Evolutionary conservation across 208 protist species (phyloP).

Genomic region (Leishmania martiniquensis): DNA sequence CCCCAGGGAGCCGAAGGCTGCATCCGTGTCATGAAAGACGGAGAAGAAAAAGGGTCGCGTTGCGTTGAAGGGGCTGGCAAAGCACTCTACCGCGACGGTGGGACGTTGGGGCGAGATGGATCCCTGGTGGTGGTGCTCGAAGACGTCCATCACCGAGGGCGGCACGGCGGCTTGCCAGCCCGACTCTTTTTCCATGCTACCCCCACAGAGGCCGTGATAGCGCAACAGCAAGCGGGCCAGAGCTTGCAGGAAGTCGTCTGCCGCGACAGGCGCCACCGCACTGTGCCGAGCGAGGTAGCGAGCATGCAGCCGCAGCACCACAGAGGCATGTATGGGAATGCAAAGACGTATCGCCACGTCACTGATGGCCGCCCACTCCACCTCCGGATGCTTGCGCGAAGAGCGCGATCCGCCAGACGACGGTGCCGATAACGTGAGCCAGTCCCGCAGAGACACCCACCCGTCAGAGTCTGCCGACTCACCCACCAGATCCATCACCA

Average conservation of each 20-base stretch:
- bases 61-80: constrained; percentile 53
- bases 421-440: constrained; percentile 4
- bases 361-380: constrained; percentile 1
- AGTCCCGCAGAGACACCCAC: constrained; percentile 9
- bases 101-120: not conserved
- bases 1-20: constrained; percentile 43
- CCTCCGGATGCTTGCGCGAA: not conserved
- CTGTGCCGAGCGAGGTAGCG: not conserved
- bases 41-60: constrained; percentile 42
- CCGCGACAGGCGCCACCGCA: not conserved
- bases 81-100: constrained; percentile 36
- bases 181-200: constrained; percentile 32
- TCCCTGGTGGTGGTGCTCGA: constrained; percentile 14
- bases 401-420: not conserved
- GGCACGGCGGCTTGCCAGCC: constrained; percentile 47
- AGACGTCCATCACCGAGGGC: constrained; percentile 28
- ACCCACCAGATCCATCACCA: constrained; percentile 24
- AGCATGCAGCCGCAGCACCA: constrained; percentile 7
- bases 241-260: constrained; percentile 18
- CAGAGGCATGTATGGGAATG: constrained; percentile 9
- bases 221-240: constrained; percentile 40
- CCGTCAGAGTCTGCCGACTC: not conserved
- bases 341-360: constrained; percentile 3
- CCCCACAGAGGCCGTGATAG: constrained; percentile 40
- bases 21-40: constrained; percentile 43